phyloP scores from a whole-genome alignment of 1,284 basidiomycete species.

The Ceratobasidium sp. region DNA sequence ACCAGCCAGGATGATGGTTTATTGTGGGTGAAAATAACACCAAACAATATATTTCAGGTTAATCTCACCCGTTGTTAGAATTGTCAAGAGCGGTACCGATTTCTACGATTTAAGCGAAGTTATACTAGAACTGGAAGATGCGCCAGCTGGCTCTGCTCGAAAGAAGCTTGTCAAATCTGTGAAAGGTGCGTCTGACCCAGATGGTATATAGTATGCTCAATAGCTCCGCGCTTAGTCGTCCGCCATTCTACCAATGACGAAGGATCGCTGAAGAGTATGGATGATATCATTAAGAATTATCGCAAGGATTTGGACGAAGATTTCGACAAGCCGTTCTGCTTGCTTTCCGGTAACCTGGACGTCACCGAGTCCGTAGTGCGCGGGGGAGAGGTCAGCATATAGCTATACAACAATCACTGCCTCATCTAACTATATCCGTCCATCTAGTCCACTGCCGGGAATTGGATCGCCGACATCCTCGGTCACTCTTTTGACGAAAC shows the following conservation, averaged over 20 bases:
- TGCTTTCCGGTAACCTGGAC: not conserved
- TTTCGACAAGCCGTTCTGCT: constrained; percentile 71
- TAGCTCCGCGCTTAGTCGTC: constrained; percentile 62
- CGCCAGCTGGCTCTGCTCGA: constrained; percentile 71
- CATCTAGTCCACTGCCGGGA: constrained; percentile 75
- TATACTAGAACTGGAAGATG: constrained; percentile 69
- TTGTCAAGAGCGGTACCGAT: constrained; percentile 90
- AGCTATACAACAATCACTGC: not conserved
- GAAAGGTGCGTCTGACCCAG: constrained; percentile 60
- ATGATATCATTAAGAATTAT: constrained; percentile 66
- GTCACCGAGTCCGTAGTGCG: not conserved
- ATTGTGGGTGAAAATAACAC: constrained; percentile 56
- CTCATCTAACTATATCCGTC: too few species aligned
- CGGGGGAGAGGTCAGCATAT: not conserved
- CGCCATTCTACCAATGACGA: constrained; percentile 61
- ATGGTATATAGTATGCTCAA: not conserved
- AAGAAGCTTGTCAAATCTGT: constrained; percentile 72
- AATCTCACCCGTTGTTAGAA: constrained; percentile 41
- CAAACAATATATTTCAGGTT: not conserved
- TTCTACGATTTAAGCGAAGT: constrained; percentile 88
- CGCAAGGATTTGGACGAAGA: constrained; percentile 70
- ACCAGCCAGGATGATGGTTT: constrained; percentile 68
- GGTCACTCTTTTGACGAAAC: constrained; percentile 84
- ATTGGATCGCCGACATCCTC: constrained; percentile 90
- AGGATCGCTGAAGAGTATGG: constrained; percentile 55